Conservation (phyloP, 108 stramenopile genomes). For the Cyclostephanos invisitatus region DNA sequence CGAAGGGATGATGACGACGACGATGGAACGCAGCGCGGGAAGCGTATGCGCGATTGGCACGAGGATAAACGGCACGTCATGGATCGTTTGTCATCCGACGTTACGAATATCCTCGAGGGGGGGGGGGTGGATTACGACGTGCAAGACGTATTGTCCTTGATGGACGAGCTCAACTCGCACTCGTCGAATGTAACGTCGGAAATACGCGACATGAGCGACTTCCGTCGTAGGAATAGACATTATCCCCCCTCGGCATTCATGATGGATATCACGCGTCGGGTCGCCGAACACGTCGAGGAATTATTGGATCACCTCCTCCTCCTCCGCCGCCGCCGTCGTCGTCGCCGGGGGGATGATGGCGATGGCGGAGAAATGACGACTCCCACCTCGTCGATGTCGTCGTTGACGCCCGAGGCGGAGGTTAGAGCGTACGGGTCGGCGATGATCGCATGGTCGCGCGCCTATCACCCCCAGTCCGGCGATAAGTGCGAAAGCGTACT, state of each 20-base stretch:
- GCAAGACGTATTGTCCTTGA: conserved; percentile 16
- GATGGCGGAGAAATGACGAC: not conserved
- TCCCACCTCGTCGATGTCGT: not conserved
- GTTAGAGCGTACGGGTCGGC: conserved; percentile 32
- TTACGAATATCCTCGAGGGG: not conserved
- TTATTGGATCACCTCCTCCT: conserved; percentile 21
- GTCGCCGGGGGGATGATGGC: too few species aligned
- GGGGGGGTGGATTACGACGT: conserved; percentile 1
- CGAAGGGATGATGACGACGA: not conserved
- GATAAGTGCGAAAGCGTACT: conserved; percentile 37
- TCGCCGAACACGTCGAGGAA: conserved; percentile 2
- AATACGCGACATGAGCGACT: conserved; percentile 20
- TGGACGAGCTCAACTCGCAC: conserved; percentile 23
- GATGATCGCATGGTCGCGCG: conserved; percentile 39
- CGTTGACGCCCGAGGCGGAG: conserved; percentile 13
- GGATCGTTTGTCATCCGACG: not conserved
- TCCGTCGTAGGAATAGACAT: conserved; percentile 25
- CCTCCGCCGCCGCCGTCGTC: too few species aligned
- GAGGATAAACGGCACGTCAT: conserved; percentile 8
- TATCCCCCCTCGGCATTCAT: conserved; percentile 39
- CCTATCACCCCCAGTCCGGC: conserved; percentile 18
- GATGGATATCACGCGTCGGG: conserved; percentile 13
- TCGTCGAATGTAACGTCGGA: conserved; percentile 16
- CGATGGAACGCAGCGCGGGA: not conserved
- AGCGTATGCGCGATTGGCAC: conserved; percentile 13